Base-by-base conservation (phyloP, 352 stramenopile species). In the Halophytophthora batemanensis region DNA sequence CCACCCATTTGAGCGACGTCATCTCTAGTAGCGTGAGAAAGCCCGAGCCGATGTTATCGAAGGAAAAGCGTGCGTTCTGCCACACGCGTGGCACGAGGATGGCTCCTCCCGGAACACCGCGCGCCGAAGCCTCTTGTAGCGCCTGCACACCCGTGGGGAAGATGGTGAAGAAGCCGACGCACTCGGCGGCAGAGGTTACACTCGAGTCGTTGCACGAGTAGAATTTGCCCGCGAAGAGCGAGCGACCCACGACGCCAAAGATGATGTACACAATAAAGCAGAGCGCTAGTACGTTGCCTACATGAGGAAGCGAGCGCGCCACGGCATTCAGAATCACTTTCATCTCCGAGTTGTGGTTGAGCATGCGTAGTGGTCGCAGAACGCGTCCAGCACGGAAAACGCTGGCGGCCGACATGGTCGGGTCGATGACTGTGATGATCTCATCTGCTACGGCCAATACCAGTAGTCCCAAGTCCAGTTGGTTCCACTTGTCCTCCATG, bases 301-400 rank as follows among this genome's bases (percentile, higher is more conserved):
- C 81, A 31, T 87, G 76, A 2, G 81, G 81, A 2, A 88, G 66
- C 11, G 78, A 87, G 45, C 73, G 74, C 22, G 69, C 77, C n/a
- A 92, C 72, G 13, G 81, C 78, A 13, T 70, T 74, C 15, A 92
- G 45, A 18, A 92, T 88, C 7, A 61, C 52, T 36, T 92, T 88
- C 81, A 90, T 92, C 45, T 92, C 81, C 23, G 69, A 58, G 52
- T 92, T 82, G 45, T 86, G 79, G 46, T 86, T 90, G 5, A 92
- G 40, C 49, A 92, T 87, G 2, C 81, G 73, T 19, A 92, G 48
- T 1, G 81, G 81, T 0, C 77, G 62, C 6, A 92, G 50, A 15
- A 92, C 81, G 15, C 81, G 78, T 11, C 72, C 76, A 1, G 78
- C 81, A 33, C 77, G 77, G 23, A 92, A 86, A n/a, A 88, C 72